Conservation (phyloP, 2,329 filamentous ascomycete genomes). For the Hyphodiscus sp. region DNA sequence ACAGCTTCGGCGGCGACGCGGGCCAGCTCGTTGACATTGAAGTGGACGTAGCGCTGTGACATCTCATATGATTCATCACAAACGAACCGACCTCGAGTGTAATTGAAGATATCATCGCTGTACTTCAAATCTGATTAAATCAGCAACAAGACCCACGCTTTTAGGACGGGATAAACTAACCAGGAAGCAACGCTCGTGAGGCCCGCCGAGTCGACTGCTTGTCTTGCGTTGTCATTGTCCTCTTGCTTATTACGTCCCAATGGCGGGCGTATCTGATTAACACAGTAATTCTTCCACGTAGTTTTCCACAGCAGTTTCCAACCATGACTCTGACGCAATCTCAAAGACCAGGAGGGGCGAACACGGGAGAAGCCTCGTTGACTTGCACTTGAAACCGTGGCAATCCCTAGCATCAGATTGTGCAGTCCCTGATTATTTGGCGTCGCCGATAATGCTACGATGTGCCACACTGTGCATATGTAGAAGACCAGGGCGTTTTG, state of each 20-base stretch:
- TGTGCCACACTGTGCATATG: no score
- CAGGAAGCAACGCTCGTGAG: not conserved
- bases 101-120: conserved; percentile 3
- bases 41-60: conserved; percentile 29
- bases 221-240: not conserved
- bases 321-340: not conserved
- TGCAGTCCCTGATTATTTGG: no score
- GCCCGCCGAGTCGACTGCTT: not conserved
- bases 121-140: conserved; percentile 3
- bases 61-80: conserved; percentile 13
- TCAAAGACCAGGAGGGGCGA: not conserved
- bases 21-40: conserved; percentile 31
- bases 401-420: no score
- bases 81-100: conserved; percentile 5
- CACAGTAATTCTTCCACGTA: not conserved
- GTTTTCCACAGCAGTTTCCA: no score
- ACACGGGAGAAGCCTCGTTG: no score
- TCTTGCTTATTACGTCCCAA: not conserved
- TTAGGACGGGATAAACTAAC: not conserved
- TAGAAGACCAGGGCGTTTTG: no score
- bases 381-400: no score
- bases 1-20: conserved; percentile 26
- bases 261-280: not conserved
- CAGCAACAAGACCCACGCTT: not conserved
- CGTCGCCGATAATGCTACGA: no score